Percentiles rank a stretch among this genome's conserved stretches.
phyloP scores from a whole-genome alignment of 371 early-diverging fungal species.

The Rhizopus arrhizus region DNA sequence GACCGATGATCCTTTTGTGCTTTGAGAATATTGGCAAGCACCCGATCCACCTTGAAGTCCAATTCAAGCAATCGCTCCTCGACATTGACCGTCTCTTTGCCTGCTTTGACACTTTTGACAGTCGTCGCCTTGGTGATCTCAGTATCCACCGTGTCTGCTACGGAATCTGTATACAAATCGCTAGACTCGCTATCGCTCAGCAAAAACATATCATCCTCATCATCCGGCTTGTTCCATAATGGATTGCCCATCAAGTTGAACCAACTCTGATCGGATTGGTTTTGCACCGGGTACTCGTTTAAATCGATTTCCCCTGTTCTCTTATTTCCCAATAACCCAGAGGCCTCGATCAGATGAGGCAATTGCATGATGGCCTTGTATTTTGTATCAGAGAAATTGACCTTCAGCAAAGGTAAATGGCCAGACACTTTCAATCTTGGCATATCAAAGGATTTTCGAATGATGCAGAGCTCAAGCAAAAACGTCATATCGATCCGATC shows the following conservation, averaged over 20 bases:
- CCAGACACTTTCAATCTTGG: slow-evolving; percentile 82
- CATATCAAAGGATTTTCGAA: slow-evolving; percentile 77
- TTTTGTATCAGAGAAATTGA: slow-evolving; percentile 93
- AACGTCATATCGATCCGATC: slow-evolving; percentile 88
- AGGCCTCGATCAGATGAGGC: slow-evolving; percentile 59
- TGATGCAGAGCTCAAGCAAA: slow-evolving; percentile 81
- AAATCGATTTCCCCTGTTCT: neutral
- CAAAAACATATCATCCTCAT: slow-evolving; percentile 27
- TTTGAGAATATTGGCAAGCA: slow-evolving; percentile 65
- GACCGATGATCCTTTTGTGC: slow-evolving; percentile 34
- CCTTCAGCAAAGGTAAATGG: slow-evolving; percentile 80
- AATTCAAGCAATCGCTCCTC: slow-evolving; percentile 57
- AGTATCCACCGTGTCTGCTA: slow-evolving; percentile 24
- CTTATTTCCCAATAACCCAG: slow-evolving; percentile 34
- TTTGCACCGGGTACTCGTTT: slow-evolving; percentile 1
- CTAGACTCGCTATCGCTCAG: slow-evolving; percentile 41
- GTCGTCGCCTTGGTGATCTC: slow-evolving; percentile 22
- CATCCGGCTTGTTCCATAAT: slow-evolving; percentile 30
- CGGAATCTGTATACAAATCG: slow-evolving; percentile 30
- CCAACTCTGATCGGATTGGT: slow-evolving; percentile 28
- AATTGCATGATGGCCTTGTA: slow-evolving; percentile 90
- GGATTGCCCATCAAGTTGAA: slow-evolving; percentile 41
- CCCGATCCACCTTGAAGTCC: slow-evolving; percentile 72
- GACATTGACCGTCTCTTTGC: slow-evolving; percentile 16
- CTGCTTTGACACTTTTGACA: slow-evolving; percentile 30